Evolutionary conservation across 2,329 filamentous ascomycete species (phyloP).

Genomic region (Calonectria pseudoturangicola): DNA sequence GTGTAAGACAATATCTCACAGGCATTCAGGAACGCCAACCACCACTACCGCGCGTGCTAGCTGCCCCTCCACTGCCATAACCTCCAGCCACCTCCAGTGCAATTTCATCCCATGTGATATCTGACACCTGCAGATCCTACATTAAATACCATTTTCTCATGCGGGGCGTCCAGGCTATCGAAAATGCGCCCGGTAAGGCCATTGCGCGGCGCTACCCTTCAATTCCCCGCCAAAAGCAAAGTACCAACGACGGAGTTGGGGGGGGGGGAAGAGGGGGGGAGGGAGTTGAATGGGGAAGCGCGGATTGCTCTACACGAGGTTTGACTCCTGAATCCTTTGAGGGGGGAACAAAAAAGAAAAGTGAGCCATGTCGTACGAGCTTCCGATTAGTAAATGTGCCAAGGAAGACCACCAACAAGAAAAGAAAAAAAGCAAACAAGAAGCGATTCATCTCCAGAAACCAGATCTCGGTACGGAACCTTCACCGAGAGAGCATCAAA

Average conservation of each 20-base stretch:
- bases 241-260: slow-evolving; percentile 25
- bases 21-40: slow-evolving; percentile 16
- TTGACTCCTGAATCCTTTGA: slow-evolving; percentile 18
- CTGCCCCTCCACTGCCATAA: slow-evolving; percentile 34
- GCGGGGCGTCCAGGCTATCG: slow-evolving; percentile 30
- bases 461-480: slow-evolving; percentile 23
- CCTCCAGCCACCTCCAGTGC: slow-evolving; percentile 26
- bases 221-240: slow-evolving; percentile 36
- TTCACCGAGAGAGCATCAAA: slow-evolving; percentile 25
- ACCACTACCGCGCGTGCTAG: slow-evolving; percentile 16
- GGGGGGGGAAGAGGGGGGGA: slow-evolving; percentile 5
- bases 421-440: slow-evolving; percentile 17
- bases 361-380: slow-evolving; percentile 33
- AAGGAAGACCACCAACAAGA: slow-evolving; percentile 1
- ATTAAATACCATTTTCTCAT: slow-evolving; percentile 9
- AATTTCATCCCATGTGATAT: slow-evolving; percentile 51
- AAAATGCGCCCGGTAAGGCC: slow-evolving; percentile 34
- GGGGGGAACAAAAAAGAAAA: slow-evolving; percentile 30
- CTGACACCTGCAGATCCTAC: slow-evolving; percentile 51
- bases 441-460: background rate
- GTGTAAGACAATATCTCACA: slow-evolving; percentile 29
- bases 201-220: slow-evolving; percentile 24
- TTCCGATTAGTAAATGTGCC: background rate
- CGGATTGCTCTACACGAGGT: slow-evolving; percentile 1
- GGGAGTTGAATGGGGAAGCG: slow-evolving; percentile 20